Conservation (phyloP, 2,329 filamentous ascomycete genomes). For the Allantophomopsis cytisporea region DNA sequence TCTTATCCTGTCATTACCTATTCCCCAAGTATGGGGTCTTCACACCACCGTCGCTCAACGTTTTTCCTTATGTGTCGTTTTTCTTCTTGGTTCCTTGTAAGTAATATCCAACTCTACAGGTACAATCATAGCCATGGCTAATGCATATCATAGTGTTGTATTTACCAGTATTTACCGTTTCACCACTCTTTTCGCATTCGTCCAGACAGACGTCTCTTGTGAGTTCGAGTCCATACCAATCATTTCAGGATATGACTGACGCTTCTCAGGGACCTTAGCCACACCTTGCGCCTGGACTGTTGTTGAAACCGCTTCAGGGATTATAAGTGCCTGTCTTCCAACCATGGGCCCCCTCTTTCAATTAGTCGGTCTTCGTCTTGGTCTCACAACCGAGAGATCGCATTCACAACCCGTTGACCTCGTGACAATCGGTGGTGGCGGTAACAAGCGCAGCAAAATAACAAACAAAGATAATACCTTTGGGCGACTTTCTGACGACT, state of each 20-base stretch:
- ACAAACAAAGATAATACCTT: neutral
- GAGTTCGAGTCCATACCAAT: slow-evolving; percentile 2
- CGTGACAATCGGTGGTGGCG: neutral
- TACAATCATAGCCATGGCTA: neutral
- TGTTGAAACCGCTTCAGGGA: slow-evolving; percentile 20
- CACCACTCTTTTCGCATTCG: slow-evolving; percentile 1
- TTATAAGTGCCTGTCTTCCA: slow-evolving; percentile 22
- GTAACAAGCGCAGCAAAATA: neutral
- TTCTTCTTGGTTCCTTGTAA: slow-evolving; percentile 21
- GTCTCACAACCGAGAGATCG: neutral
- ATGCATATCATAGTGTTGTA: slow-evolving; percentile 1
- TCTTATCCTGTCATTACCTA: slow-evolving; percentile 19
- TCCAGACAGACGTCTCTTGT: slow-evolving; percentile 13
- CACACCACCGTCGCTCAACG: slow-evolving; percentile 13
- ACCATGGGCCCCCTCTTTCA: slow-evolving; percentile 19
- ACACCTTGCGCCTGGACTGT: slow-evolving; percentile 19
- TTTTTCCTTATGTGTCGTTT: slow-evolving; percentile 14
- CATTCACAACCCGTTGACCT: neutral
- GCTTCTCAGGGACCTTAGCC: slow-evolving; percentile 15
- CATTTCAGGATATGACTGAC: slow-evolving; percentile 11
- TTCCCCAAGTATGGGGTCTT: slow-evolving; percentile 18
- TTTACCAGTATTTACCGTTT: slow-evolving; percentile 4
- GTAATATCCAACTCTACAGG: slow-evolving; percentile 3
- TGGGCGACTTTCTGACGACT: neutral
- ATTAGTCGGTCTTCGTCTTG: slow-evolving; percentile 13